These are phyloP conservation scores for Elsinoe australis DNA, from an alignment of 2,329 filamentous ascomycete genomes.

Conservation along the genomic window DNA sequence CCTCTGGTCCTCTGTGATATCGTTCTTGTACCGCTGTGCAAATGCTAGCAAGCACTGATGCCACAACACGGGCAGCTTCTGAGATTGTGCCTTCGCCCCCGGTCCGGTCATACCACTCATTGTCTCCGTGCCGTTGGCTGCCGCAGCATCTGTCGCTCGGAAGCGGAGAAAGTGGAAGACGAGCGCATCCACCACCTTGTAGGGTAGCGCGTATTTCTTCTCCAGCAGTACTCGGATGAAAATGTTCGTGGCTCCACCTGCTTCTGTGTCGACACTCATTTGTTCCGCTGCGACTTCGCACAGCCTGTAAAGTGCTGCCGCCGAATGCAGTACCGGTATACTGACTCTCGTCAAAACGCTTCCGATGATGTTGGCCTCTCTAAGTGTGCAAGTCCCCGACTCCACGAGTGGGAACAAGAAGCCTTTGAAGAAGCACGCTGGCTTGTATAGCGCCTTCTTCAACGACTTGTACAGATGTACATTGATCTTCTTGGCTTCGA, in stretches of 20 bases:
- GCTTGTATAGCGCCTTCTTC: conserved; percentile 90
- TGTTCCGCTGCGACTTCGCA: conserved; percentile 94
- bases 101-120: conserved; percentile 40
- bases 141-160: conserved; percentile 57
- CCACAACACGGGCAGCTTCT: conserved; percentile 78
- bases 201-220: conserved; percentile 94
- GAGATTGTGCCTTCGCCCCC: conserved; percentile 34
- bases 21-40: conserved; percentile 88
- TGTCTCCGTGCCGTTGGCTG: conserved; percentile 46
- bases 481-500: conserved; percentile 89
- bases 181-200: conserved; percentile 85
- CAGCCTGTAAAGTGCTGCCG: conserved; percentile 79
- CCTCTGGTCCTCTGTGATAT: conserved; percentile 90
- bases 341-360: conserved; percentile 78
- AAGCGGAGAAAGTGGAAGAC: conserved; percentile 97
- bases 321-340: conserved; percentile 85
- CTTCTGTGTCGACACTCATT: conserved; percentile 72
- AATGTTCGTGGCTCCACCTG: conserved; percentile 85
- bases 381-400: conserved; percentile 78
- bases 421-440: conserved; percentile 93
- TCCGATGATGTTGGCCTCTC: conserved; percentile 86
- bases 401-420: conserved; percentile 84
- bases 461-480: conserved; percentile 90
- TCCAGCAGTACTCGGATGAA: conserved; percentile 90
- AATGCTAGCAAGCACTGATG: conserved; percentile 90